Conservation (phyloP, 495 filamentous ascomycete genomes). For the Penicillium longicatenatum region DNA sequence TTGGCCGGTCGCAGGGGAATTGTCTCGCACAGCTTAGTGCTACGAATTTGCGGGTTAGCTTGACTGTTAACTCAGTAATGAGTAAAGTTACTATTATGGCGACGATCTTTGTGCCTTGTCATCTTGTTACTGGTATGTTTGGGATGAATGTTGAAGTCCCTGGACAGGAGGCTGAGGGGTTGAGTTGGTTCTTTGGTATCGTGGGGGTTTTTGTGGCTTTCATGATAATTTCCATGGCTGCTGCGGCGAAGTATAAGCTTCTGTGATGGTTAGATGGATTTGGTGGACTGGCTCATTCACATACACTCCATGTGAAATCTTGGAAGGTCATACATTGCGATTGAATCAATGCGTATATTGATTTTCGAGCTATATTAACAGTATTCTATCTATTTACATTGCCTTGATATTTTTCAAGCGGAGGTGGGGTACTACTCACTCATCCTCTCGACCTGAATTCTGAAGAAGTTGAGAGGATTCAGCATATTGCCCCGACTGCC, state of each 20-base stretch:
- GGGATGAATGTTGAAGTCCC: constrained; percentile 95
- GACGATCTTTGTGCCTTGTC: constrained; percentile 88
- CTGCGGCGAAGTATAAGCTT: constrained; percentile 34
- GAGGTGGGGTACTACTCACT: not conserved
- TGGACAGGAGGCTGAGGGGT: constrained; percentile 52
- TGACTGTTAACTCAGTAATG: constrained; percentile 70
- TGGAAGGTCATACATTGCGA: too few relatives aligned
- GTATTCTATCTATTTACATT: not conserved
- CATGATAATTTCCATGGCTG: constrained; percentile 46
- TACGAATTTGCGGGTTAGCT: constrained; percentile 75
- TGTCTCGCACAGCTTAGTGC: constrained; percentile 90
- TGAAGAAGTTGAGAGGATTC: constrained; percentile 23
- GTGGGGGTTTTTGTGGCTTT: constrained; percentile 63
- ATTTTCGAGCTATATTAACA: not conserved
- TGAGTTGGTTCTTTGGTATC: constrained; percentile 78
- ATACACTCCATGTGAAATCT: not conserved
- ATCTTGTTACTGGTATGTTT: constrained; percentile 87
- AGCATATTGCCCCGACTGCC: constrained; percentile 14
- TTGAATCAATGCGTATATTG: too few relatives aligned
- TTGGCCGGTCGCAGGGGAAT: constrained; percentile 83
- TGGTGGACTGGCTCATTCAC: not conserved
- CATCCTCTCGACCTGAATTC: not conserved
- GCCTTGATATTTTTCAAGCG: not conserved
- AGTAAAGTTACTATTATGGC: constrained; percentile 92
- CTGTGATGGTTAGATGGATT: not conserved